Evolutionary conservation across 257 asterid species (phyloP).

Genomic region (Capsicum baccatum): DNA sequence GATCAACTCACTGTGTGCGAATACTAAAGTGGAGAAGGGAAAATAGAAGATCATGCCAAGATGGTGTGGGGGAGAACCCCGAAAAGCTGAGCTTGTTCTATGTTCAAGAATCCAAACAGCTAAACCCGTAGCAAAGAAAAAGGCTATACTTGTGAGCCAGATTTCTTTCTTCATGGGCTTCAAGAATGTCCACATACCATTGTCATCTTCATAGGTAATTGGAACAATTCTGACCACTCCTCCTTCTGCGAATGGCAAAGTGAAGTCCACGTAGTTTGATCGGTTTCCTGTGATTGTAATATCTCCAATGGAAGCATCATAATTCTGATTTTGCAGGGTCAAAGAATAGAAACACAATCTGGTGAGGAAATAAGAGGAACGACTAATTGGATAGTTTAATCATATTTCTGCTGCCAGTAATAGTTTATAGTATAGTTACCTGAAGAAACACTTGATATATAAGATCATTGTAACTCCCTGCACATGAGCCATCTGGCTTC

Average conservation of each 20-base stretch:
- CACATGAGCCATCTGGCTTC: too few species aligned
- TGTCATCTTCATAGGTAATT: conserved; percentile 21
- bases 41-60: conserved; percentile 21
- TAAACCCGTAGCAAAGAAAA: conserved; percentile 20
- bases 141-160: conserved; percentile 20
- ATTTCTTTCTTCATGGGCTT: conserved; percentile 18
- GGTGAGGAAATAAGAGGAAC: too few species aligned
- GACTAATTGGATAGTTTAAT: too few species aligned
- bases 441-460: too few species aligned
- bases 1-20: conserved; percentile 23
- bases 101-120: too few species aligned
- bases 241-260: conserved; percentile 22
- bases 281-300: conserved; percentile 24
- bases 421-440: too few species aligned
- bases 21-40: conserved; percentile 17
- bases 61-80: conserved; percentile 18
- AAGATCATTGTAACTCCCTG: too few species aligned
- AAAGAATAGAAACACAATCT: too few species aligned
- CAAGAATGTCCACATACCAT: conserved; percentile 2
- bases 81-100: conserved; percentile 11
- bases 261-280: conserved; percentile 18
- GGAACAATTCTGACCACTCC: conserved; percentile 22
- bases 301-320: conserved; percentile 25
- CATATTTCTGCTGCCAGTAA: too few species aligned
- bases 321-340: conserved; percentile 7